A percentile compares a stretch with the other conserved stretches of the same genome.
These are phyloP conservation scores for Penicillium mononematosum DNA, from an alignment of 495 filamentous ascomycete genomes.

Conservation along the genomic window DNA sequence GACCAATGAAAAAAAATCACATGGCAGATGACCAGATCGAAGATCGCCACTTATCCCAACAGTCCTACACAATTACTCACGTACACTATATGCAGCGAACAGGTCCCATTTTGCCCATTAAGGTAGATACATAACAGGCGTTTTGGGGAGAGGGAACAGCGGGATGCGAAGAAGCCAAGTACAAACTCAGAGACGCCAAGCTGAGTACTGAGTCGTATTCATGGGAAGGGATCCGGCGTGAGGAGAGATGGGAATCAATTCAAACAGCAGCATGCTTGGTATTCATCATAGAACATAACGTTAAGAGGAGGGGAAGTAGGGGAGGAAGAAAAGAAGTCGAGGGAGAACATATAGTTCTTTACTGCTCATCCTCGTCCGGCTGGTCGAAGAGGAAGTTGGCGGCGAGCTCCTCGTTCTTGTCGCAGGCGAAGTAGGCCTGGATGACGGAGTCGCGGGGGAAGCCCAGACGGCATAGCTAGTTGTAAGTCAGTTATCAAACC, in stretches of 20 bases:
- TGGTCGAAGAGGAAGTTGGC: conserved; percentile 98
- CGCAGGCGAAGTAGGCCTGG: conserved; percentile 98
- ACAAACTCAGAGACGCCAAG: conserved; percentile 12
- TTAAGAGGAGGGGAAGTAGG: conserved; percentile 15
- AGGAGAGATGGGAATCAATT: conserved; percentile 19
- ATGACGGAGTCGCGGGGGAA: conserved; percentile 93
- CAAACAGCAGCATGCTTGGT: conserved; percentile 31
- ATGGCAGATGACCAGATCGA: conserved; percentile 1
- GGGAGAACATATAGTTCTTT: conserved; percentile 23
- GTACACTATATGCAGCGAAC: conserved; percentile 20
- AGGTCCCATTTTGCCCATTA: conserved; percentile 39
- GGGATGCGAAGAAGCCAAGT: conserved; percentile 14
- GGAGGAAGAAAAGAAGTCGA: conserved; percentile 10
- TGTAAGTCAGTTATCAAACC: conserved; percentile 33
- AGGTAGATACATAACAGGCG: conserved; percentile 37
- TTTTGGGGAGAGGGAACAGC: conserved; percentile 15
- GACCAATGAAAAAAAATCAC: background rate
- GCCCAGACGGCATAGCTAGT: conserved; percentile 80
- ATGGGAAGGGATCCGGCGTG: conserved; percentile 7
- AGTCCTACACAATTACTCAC: background rate
- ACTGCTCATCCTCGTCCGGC: conserved; percentile 79
- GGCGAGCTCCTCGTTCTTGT: conserved; percentile 97
- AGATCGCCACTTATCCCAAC: background rate
- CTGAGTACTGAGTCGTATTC: conserved; percentile 9
- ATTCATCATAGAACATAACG: conserved; percentile 32